Evolutionary conservation across 192 early-diverging fungal genomes (phyloP).

Genomic region (Coemansia sp.): DNA sequence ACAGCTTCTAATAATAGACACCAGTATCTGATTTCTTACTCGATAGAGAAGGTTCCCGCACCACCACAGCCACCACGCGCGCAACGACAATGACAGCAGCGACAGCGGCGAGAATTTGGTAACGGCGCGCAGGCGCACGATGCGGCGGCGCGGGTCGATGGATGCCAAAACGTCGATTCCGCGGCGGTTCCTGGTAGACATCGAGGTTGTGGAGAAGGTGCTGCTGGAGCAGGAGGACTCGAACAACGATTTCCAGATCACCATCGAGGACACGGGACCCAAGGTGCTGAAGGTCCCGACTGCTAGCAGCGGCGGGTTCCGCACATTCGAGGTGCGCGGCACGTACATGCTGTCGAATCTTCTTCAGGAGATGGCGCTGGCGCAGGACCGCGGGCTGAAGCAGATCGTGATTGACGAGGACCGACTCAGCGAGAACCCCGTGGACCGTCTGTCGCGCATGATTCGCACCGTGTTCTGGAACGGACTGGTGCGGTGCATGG

Average conservation of each 20-base stretch:
- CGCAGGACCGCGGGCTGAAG: conserved; percentile 81
- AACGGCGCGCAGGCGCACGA: neutral
- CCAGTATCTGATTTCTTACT: too few relatives aligned
- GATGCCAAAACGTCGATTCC: conserved; percentile 66
- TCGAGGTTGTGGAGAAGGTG: conserved; percentile 72
- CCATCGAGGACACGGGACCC: conserved; percentile 87
- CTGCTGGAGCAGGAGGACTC: conserved; percentile 95
- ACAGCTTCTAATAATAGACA: too few relatives aligned
- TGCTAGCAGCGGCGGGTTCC: conserved; percentile 80
- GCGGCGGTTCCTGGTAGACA: conserved; percentile 82
- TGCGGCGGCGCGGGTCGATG: conserved; percentile 59
- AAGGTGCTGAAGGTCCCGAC: conserved; percentile 87
- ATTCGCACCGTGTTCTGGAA: conserved; percentile 96
- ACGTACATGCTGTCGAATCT: conserved; percentile 95
- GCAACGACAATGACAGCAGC: neutral
- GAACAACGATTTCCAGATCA: conserved; percentile 93
- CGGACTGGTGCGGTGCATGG: conserved; percentile 85
- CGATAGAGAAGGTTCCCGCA: conserved; percentile 15
- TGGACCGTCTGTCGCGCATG: conserved; percentile 85
- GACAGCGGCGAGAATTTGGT: neutral
- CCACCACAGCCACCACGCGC: neutral
- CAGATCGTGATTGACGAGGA: conserved; percentile 88
- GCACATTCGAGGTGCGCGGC: conserved; percentile 87
- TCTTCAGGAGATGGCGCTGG: conserved; percentile 92
- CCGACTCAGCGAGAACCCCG: conserved; percentile 91